These are phyloP conservation scores for Cystobasidiaceae sp. DNA, from an alignment of 1,284 basidiomycete genomes.

Conservation along the genomic window DNA sequence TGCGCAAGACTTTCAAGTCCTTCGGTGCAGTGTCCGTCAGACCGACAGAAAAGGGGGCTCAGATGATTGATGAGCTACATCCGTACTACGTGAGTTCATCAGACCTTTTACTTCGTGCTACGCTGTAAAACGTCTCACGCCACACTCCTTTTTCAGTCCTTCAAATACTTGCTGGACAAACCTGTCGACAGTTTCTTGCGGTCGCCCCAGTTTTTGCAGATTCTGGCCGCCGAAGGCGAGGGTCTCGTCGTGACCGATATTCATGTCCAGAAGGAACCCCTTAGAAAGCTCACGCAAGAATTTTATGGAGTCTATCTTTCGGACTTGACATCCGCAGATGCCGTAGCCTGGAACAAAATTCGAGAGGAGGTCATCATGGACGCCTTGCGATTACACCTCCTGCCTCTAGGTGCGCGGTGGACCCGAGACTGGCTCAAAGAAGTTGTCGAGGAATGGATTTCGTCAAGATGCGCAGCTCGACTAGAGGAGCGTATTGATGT, in stretches of 20 bases:
- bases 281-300: slow-evolving; percentile 62
- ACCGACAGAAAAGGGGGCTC: slow-evolving; percentile 86
- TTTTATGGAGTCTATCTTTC: slow-evolving; percentile 79
- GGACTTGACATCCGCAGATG: slow-evolving; percentile 76
- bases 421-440: slow-evolving; percentile 81
- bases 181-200: slow-evolving; percentile 66
- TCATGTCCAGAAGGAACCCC: slow-evolving; percentile 59
- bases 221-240: slow-evolving; percentile 84
- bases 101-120: not conserved
- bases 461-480: slow-evolving; percentile 60
- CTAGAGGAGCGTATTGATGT: slow-evolving; percentile 54
- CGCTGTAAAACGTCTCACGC: not conserved
- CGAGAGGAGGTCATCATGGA: slow-evolving; percentile 72
- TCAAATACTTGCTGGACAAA: slow-evolving; percentile 90
- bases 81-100: slow-evolving; percentile 69
- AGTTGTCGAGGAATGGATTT: slow-evolving; percentile 80
- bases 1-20: slow-evolving; percentile 70
- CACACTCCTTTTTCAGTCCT: slow-evolving; percentile 57
- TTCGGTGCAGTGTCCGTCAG: slow-evolving; percentile 74
- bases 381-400: slow-evolving; percentile 68
- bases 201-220: slow-evolving; percentile 77
- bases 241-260: slow-evolving; percentile 75
- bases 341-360: slow-evolving; percentile 88
- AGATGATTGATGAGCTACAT: slow-evolving; percentile 84
- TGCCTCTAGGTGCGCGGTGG: slow-evolving; percentile 82